phyloP scores from a whole-genome alignment of 1,139 yeast genomes.

The Suhomyces choctaworum region DNA sequence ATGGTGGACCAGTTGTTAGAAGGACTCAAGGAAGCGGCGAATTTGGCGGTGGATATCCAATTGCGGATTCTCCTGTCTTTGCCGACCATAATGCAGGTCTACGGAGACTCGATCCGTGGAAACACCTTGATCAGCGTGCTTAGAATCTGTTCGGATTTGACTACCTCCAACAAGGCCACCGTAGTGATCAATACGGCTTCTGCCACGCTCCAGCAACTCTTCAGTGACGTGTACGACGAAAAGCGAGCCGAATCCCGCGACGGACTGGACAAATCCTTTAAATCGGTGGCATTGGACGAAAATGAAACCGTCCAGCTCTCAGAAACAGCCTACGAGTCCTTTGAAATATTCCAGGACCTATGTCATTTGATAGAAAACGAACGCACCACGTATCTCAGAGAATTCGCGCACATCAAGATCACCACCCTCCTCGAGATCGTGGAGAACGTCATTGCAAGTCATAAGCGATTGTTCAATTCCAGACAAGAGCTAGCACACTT shows the following conservation, averaged over 20 bases:
- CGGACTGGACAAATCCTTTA: constrained; percentile 11
- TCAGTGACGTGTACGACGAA: constrained; percentile 71
- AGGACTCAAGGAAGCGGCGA: constrained; percentile 72
- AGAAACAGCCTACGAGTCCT: constrained; percentile 66
- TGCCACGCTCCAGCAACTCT: constrained; percentile 86
- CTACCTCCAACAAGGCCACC: constrained; percentile 65
- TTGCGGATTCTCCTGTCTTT: constrained; percentile 82
- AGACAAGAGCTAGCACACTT: constrained; percentile 67
- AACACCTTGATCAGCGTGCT: constrained; percentile 59
- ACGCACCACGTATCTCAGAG: constrained; percentile 48
- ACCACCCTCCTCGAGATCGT: constrained; percentile 77
- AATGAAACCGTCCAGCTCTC: constrained; percentile 45
- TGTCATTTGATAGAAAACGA: constrained; percentile 66
- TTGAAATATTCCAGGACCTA: constrained; percentile 65
- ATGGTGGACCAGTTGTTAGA: constrained; percentile 58
- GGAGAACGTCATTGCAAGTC: constrained; percentile 65
- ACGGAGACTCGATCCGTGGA: constrained; percentile 57
- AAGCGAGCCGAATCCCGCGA: constrained; percentile 6
- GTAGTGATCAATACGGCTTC: constrained; percentile 90
- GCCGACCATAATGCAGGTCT: constrained; percentile 71
- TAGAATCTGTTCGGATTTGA: constrained; percentile 69
- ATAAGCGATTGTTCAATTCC: constrained; percentile 52
- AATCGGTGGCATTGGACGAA: constrained; percentile 45
- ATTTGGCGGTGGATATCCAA: constrained; percentile 78
- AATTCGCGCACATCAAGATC: constrained; percentile 53